Base-by-base conservation (phyloP, 306 rosid genomes). In the Pyrus betulifolia region DNA sequence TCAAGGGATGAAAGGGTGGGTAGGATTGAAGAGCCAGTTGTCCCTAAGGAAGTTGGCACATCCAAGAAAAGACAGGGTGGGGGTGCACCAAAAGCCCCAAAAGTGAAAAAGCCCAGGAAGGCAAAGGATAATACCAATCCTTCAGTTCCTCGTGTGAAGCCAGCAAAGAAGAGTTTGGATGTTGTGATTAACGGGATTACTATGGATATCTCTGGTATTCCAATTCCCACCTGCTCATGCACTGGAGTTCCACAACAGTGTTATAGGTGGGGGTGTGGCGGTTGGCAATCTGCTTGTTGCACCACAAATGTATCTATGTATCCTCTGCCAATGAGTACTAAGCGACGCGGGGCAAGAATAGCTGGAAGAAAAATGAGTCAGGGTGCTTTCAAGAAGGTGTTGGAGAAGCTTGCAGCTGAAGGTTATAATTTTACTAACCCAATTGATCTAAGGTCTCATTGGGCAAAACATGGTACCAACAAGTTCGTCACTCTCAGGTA, bases 391-490 rank as follows among this genome's bases (percentile, higher is more conserved):
- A 95, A 92, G 93, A 95, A 95, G 87, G 99, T 95, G 8, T 82
- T 95, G 82, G 99, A 95, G 91, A 95, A 92, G 87, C 96, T 95
- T 69, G 97, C 97, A 23, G 88, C 93, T 6, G 93, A 95, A 83
- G 97, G 97, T 64, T 95, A 92, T 84, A 90, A 95, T 88, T 95
- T 95, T 72, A 79, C 93, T 76, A 86, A 83, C 88, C 91, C 97
- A 18, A 92, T 95, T 83, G 99, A 95, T 87, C 86, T 95, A 84
- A 95, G 88, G 91, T 81, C 82, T 82, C 91, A 89, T 72, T 95
- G 99, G 99, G 99, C 99, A 60, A 95, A 92, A 76, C 97, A 95
- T 85, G 99, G 99, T 74, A 95, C 99, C 82, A 95, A 95, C 87
- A 95, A 95, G 90, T 95, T 95, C 40, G 97, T 95, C 83, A 95